Evolutionary conservation across 345 rosid species (phyloP), one percentile per base, ranked within the genome.

Genomic region (Salix koriyanagi): DNA sequence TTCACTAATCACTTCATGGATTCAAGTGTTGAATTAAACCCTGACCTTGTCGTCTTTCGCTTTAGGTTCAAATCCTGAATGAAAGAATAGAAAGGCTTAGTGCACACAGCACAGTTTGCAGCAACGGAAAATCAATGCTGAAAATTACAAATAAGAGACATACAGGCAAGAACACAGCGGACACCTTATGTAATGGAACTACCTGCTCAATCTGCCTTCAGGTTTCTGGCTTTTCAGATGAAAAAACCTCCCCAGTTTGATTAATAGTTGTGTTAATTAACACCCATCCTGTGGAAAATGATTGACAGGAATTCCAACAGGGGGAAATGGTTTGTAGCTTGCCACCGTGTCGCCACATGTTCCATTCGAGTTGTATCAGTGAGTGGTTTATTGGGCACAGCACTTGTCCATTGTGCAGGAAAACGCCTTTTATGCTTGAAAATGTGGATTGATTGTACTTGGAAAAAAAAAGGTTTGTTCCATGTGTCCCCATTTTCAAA

Each of bases 131-230:
- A 8, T 65, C 68, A 15, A 65, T 32, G 19, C 10, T 23, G 36
- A 50, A n/a, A 41, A 73, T 70, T 42, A 62, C 73, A 42, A 81
- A 75, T 67, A 76, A 26, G 50, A 77, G 11, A 65, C 71, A 79
- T n/a, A 76, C 85, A 7, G 41, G 61, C 28, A 72, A 52, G 13
- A 74, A 81, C 75, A 34, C 46, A 5, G 65, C 70, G 70, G 85
- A 84, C n/a, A 36, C 81, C 13, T 76, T 76, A 3, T 61, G 83
- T 82, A 69, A 79, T 30, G 79, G 78, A 58, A 34, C 68, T 19
- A 77, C 74, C 76, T 87, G 90, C 41, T 72, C 88, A 3, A 76
- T 87, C 64, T 87, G 90, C 76, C 90, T 87, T 28, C 85, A 85
- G 89, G 88, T 87, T 54, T 52, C 70, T 19, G 19, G 12, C 48